These are phyloP conservation scores for Myochromella boudieri DNA, from an alignment of 768 basidiomycete genomes.

Conservation along the genomic window DNA sequence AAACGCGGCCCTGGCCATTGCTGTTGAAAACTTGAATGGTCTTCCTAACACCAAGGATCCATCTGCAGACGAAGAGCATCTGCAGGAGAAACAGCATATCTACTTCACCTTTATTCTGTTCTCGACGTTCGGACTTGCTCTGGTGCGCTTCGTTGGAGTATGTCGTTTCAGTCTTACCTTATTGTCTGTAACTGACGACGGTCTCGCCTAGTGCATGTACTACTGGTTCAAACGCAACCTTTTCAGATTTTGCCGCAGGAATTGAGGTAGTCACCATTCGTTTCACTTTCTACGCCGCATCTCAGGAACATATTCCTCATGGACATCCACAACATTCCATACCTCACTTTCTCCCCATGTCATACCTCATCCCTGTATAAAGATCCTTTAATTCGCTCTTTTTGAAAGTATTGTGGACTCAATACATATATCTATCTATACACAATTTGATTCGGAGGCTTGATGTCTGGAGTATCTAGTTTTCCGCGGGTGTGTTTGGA, in stretches of 20 bases:
- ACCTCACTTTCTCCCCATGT: constrained; percentile 10
- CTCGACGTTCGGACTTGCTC: constrained; percentile 72
- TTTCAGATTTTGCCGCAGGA: constrained; percentile 78
- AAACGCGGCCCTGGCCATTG: constrained; percentile 70
- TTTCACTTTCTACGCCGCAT: constrained; percentile 6
- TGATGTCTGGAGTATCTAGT: constrained; percentile 3
- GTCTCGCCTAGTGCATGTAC: constrained; percentile 59
- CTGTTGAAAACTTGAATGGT: constrained; percentile 76
- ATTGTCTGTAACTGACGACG: neutral
- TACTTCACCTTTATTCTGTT: constrained; percentile 83
- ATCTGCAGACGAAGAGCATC: constrained; percentile 36
- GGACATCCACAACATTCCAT: neutral
- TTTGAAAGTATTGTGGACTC: constrained; percentile 7
- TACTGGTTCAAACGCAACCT: constrained; percentile 85
- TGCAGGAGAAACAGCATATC: constrained; percentile 43
- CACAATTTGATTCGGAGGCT: too few relatives aligned
- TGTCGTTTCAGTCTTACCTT: constrained; percentile 26
- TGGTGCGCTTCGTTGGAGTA: constrained; percentile 76
- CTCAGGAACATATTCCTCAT: constrained; percentile 4
- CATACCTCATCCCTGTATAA: neutral
- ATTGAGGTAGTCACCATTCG: constrained; percentile 36
- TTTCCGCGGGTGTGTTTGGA: neutral
- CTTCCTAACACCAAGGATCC: constrained; percentile 36
- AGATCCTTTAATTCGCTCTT: neutral
- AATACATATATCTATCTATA: constrained; percentile 4